Conservation (phyloP, 78 protist species). For the Dictyostelium discoideum region dicty_2.7 NC_007088.5:7354501-7355000, state of each 20-base stretch:
- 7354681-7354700: not conserved
- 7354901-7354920: not conserved
- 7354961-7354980: not conserved
- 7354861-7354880: not conserved
- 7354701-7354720: not conserved
- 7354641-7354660: not conserved
- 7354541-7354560: constrained; percentile 15
- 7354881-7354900: not conserved
- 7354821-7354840: not conserved
- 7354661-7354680: not conserved
- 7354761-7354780: not conserved
- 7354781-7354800: not conserved
- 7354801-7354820: not conserved
- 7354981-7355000: not conserved
- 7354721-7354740: not conserved
- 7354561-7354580: not conserved
- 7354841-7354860: not conserved
- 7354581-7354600: not conserved
- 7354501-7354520: constrained; percentile 81
- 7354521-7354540: constrained; percentile 41
- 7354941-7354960: not conserved
- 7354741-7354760: not conserved
- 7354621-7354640: not conserved
- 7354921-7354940: no score
- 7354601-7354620: constrained; percentile 2